Evolutionary conservation across 768 basidiomycete species (phyloP).

Genomic region (Mycena epipterygia): DNA sequence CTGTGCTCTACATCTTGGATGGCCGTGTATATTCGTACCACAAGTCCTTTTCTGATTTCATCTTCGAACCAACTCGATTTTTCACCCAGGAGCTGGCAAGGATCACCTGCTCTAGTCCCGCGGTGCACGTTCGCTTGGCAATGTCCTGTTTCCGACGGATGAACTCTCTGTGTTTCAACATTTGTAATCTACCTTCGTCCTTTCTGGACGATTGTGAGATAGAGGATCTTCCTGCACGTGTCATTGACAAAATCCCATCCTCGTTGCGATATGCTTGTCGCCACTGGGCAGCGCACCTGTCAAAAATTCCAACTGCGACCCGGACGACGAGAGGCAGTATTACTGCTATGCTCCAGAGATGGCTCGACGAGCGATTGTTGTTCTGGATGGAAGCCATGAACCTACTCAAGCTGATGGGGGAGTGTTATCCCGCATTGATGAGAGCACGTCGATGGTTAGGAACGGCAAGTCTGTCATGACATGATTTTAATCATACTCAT

Average conservation of each 20-base stretch:
- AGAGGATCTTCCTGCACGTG: background rate
- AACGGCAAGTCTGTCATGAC: background rate
- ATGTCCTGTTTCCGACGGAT: conserved; percentile 1
- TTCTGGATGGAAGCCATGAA: conserved; percentile 10
- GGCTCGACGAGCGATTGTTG: background rate
- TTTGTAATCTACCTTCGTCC: conserved; percentile 14
- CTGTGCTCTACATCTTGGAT: background rate
- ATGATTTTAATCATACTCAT: background rate
- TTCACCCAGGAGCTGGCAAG: background rate
- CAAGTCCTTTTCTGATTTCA: background rate
- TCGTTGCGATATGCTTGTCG: background rate
- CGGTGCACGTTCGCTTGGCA: background rate
- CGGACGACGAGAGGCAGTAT: background rate
- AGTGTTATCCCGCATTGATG: background rate
- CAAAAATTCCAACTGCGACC: background rate
- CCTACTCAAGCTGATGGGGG: background rate
- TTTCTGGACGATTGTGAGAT: conserved; percentile 7
- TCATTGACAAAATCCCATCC: background rate
- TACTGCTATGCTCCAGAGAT: background rate
- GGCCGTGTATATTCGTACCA: background rate
- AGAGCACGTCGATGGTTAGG: background rate
- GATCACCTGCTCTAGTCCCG: background rate
- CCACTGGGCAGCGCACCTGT: background rate
- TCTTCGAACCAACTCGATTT: background rate
- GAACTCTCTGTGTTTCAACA: conserved; percentile 10